A percentile compares a stretch with the other conserved stretches of the same genome.
Evolutionary conservation across 2,329 filamentous ascomycete genomes (phyloP).

Genomic region (Pseudopyrenochaeta lycopersici): DNA sequence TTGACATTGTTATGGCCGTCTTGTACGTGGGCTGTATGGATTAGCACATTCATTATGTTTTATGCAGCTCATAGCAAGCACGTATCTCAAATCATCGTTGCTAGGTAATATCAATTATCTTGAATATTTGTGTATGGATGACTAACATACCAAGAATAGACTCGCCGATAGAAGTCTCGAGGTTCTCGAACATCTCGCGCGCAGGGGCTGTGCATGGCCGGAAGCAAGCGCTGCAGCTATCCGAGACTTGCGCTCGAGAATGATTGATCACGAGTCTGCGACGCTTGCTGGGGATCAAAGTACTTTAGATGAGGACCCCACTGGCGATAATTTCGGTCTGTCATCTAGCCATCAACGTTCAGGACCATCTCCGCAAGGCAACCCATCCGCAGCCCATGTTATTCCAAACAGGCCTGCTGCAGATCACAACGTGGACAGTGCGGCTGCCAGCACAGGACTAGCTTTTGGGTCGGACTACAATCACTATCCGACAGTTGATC

Average conservation of each 20-base stretch:
- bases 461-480: not conserved
- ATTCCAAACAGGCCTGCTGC: not conserved
- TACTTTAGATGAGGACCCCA: not conserved
- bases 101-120: constrained; percentile 45
- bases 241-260: constrained; percentile 27
- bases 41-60: constrained; percentile 62
- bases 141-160: constrained; percentile 21
- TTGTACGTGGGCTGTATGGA: constrained; percentile 64
- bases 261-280: constrained; percentile 13
- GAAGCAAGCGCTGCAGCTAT: constrained; percentile 41
- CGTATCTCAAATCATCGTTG: constrained; percentile 49
- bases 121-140: not conserved
- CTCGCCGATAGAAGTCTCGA: constrained; percentile 33
- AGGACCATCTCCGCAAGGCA: not conserved
- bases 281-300: not conserved
- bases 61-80: constrained; percentile 60
- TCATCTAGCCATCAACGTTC: not conserved
- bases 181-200: constrained; percentile 36
- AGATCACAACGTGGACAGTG: not conserved
- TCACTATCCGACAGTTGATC: not conserved
- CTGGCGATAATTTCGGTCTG: not conserved
- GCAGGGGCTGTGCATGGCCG: constrained; percentile 38
- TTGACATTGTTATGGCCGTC: constrained; percentile 59
- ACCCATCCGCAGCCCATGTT: not conserved
- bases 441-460: not conserved